Percentiles rank a stretch among this genome's conserved stretches.
Evolutionary conservation across 495 filamentous ascomycete genomes (phyloP).

Genomic region (Elasticomyces elasticus): DNA sequence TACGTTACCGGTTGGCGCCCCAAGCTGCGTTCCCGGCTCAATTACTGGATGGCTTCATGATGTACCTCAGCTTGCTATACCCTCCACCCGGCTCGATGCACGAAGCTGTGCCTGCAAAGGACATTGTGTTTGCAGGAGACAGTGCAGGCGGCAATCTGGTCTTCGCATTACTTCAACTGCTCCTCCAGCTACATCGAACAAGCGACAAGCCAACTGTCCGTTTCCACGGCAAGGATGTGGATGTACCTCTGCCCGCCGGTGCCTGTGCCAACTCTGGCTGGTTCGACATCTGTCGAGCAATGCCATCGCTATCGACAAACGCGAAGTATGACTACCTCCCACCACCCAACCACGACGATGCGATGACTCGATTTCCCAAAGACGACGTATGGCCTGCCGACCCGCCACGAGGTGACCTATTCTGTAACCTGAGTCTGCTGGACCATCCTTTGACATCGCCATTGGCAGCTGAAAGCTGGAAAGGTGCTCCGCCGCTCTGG

Average conservation of each 20-base stretch:
- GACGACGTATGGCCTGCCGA: constrained; percentile 67
- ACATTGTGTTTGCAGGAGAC: constrained; percentile 79
- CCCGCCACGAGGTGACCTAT: constrained; percentile 62
- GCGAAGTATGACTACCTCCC: constrained; percentile 67
- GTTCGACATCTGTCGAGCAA: constrained; percentile 64
- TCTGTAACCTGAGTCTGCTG: constrained; percentile 50
- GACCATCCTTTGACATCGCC: constrained; percentile 69
- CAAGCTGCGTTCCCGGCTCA: constrained; percentile 44
- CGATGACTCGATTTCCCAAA: constrained; percentile 34
- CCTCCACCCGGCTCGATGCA: constrained; percentile 68
- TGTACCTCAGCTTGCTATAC: constrained; percentile 74
- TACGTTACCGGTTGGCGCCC: constrained; percentile 82
- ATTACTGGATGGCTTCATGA: constrained; percentile 69
- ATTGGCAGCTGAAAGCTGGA: constrained; percentile 54
- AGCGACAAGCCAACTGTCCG: constrained; percentile 33
- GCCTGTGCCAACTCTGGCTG: constrained; percentile 58
- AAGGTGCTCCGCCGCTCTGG: constrained; percentile 57
- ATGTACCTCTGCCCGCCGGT: constrained; percentile 59
- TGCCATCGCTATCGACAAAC: constrained; percentile 59
- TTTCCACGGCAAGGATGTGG: constrained; percentile 58
- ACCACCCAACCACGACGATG: constrained; percentile 27
- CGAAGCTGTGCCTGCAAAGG: constrained; percentile 51
- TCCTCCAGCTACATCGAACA: constrained; percentile 58
- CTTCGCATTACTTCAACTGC: constrained; percentile 59
- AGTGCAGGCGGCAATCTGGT: constrained; percentile 74